phyloP scores from a whole-genome alignment of 768 basidiomycete species.

The Tylopilus intermedius region DNA sequence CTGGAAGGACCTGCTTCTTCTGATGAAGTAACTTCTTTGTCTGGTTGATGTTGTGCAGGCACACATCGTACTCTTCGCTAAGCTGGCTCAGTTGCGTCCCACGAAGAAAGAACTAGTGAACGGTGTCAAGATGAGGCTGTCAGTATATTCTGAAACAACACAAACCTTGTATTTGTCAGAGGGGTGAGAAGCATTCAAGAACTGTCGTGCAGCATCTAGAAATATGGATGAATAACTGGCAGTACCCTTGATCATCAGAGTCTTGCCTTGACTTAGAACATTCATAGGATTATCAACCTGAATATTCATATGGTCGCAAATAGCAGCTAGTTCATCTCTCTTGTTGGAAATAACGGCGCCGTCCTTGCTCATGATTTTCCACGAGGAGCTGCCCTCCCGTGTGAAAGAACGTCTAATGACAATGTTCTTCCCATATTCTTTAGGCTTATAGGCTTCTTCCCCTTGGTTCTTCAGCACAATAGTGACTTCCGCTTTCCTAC shows the following conservation, averaged over 20 bases:
- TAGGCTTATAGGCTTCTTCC: conserved; percentile 78
- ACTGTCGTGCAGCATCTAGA: conserved; percentile 49
- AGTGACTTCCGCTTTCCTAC: conserved; percentile 57
- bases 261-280: conserved; percentile 76
- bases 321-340: conserved; percentile 79
- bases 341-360: conserved; percentile 66
- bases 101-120: conserved; percentile 78
- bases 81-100: conserved; percentile 91
- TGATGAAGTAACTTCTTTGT: conserved; percentile 61
- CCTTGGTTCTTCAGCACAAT: conserved; percentile 87
- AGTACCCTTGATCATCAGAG: not conserved
- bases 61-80: conserved; percentile 77
- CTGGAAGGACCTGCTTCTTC: conserved; percentile 76
- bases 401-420: conserved; percentile 77
- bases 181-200: conserved; percentile 77
- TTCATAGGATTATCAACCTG: conserved; percentile 97
- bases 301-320: conserved; percentile 94
- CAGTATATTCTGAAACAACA: not conserved
- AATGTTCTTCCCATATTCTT: conserved; percentile 84
- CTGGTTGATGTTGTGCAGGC: conserved; percentile 65
- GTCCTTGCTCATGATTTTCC: conserved; percentile 76
- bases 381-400: conserved; percentile 67
- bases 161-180: conserved; percentile 85
- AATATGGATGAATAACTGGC: not conserved
- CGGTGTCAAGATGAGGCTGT: not conserved